Evolutionary conservation across 257 asterid species (phyloP).

Genomic region (Primulina tabacum): DNA sequence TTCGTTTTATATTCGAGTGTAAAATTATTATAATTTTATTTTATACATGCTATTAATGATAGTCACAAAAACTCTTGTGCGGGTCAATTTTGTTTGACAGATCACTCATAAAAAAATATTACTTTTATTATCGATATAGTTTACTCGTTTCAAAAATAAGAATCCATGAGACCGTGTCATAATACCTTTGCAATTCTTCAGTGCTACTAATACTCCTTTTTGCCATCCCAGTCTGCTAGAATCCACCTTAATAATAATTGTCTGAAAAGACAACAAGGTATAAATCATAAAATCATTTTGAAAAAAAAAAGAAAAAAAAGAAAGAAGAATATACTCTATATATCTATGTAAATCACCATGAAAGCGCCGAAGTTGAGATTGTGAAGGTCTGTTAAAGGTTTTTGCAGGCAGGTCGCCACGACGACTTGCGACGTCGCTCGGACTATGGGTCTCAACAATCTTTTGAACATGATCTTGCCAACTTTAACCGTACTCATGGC

Average conservation of each 20-base stretch:
- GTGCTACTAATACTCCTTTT: constrained; percentile 12
- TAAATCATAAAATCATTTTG: background rate
- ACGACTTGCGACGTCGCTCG: background rate
- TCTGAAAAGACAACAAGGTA: constrained; percentile 15
- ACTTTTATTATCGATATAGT: no score
- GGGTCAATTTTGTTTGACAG: background rate
- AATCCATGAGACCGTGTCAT: no score
- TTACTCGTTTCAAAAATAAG: no score
- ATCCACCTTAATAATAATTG: constrained; percentile 35
- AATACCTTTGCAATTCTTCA: constrained; percentile 15
- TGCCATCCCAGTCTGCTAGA: constrained; percentile 29
- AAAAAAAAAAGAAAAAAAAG: no score
- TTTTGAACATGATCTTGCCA: background rate
- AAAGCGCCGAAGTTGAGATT: background rate
- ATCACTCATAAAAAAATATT: no score
- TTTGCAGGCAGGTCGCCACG: background rate
- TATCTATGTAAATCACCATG: background rate
- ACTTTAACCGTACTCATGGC: background rate
- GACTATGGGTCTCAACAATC: background rate
- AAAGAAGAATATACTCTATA: background rate
- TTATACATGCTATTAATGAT: no score
- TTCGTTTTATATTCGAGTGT: background rate
- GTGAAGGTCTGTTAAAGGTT: background rate
- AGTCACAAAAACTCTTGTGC: no score
- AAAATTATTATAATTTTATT: background rate